Evolutionary conservation across 805 yeast genomes (phyloP).

Genomic region (Barnettozyma californica): DNA sequence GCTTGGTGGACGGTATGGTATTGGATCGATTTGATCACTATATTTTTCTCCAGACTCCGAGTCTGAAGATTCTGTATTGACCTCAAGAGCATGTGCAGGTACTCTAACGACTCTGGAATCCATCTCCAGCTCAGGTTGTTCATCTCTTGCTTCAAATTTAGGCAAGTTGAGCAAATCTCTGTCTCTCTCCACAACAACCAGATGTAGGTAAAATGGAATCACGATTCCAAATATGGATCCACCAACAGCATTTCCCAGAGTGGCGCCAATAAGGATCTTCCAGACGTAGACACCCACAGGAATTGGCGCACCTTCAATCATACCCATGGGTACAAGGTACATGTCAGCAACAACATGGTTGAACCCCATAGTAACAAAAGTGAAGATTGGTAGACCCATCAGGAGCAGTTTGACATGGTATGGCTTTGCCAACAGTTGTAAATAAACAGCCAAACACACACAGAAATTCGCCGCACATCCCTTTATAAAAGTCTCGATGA

Average conservation of each 20-base stretch:
- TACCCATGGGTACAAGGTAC: slow-evolving; percentile 60
- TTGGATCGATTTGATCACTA: slow-evolving; percentile 12
- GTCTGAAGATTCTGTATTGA: not conserved
- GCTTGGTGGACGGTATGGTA: slow-evolving; percentile 15
- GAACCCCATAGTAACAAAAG: slow-evolving; percentile 75
- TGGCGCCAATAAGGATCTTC: slow-evolving; percentile 67
- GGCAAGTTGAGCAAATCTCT: slow-evolving; percentile 59
- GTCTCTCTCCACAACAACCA: slow-evolving; percentile 69
- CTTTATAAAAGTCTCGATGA: slow-evolving; percentile 61
- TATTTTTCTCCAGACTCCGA: slow-evolving; percentile 4
- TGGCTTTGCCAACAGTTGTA: slow-evolving; percentile 76
- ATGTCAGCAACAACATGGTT: slow-evolving; percentile 82
- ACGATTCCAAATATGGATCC: slow-evolving; percentile 61
- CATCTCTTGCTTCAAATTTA: slow-evolving; percentile 65
- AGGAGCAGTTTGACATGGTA: slow-evolving; percentile 65
- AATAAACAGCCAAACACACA: slow-evolving; percentile 69
- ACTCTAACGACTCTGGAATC: slow-evolving; percentile 75
- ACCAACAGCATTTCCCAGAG: slow-evolving; percentile 76
- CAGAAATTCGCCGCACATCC: slow-evolving; percentile 74
- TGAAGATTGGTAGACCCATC: slow-evolving; percentile 64
- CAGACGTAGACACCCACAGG: slow-evolving; percentile 63
- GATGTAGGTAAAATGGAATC: slow-evolving; percentile 69
- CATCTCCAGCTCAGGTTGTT: slow-evolving; percentile 70
- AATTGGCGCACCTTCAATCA: slow-evolving; percentile 60
- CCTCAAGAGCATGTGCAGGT: slow-evolving; percentile 14